Evolutionary conservation across 208 protist genomes (phyloP).

Genomic region (Hexamita inflata): DNA sequence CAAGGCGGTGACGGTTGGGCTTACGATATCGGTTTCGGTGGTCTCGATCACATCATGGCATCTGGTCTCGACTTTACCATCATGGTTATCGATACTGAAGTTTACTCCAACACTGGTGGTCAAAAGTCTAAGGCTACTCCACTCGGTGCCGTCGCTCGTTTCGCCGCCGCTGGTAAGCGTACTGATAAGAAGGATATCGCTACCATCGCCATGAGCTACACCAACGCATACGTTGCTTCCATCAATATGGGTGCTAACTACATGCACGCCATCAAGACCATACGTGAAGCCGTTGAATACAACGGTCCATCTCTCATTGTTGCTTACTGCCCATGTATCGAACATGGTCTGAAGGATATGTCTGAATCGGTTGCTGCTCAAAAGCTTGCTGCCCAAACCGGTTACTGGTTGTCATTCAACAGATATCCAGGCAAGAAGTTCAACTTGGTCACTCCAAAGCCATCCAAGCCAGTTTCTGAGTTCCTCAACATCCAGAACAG

Average conservation of each 20-base stretch:
- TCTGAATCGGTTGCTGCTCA: background rate
- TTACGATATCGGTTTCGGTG: slow-evolving; percentile 54
- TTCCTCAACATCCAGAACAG: slow-evolving; percentile 26
- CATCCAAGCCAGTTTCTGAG: slow-evolving; percentile 6
- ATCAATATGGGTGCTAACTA: slow-evolving; percentile 36
- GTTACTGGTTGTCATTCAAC: slow-evolving; percentile 39
- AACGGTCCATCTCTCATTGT: slow-evolving; percentile 46
- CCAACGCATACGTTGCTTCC: slow-evolving; percentile 44
- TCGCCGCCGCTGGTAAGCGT: slow-evolving; percentile 44
- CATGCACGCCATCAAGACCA: slow-evolving; percentile 35
- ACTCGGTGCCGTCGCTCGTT: slow-evolving; percentile 37
- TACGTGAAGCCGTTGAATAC: slow-evolving; percentile 46
- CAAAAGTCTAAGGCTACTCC: slow-evolving; percentile 49
- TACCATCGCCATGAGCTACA: slow-evolving; percentile 43
- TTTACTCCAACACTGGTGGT: slow-evolving; percentile 55
- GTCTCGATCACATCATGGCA: slow-evolving; percentile 48
- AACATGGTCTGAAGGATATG: slow-evolving; percentile 35
- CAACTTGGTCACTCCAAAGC: background rate
- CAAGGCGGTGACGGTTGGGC: slow-evolving; percentile 50
- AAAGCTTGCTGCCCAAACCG: slow-evolving; percentile 45
- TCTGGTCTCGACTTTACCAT: slow-evolving; percentile 34
- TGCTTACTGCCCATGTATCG: slow-evolving; percentile 49
- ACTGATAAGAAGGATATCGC: slow-evolving; percentile 48
- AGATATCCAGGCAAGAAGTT: slow-evolving; percentile 1
- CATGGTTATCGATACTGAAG: slow-evolving; percentile 51